Conservation (phyloP, 2,329 filamentous ascomycete species). For the Acarospora socialis region DNA sequence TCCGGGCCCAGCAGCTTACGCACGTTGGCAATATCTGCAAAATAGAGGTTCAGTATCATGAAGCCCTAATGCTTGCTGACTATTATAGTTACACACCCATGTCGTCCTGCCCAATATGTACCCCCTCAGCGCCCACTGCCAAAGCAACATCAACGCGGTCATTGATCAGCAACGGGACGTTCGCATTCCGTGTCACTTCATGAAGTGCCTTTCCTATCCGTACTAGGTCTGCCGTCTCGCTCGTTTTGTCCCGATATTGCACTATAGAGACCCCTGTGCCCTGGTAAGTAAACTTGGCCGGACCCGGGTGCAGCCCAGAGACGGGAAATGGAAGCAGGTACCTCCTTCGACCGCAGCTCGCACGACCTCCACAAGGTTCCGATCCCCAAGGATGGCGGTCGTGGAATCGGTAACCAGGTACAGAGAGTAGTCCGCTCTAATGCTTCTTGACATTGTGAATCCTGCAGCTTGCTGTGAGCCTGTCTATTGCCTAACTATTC, state of each 20-base stretch:
- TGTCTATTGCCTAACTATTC: no score
- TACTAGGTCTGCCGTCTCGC: constrained; percentile 58
- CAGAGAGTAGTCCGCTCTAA: constrained; percentile 57
- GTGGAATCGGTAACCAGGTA: constrained; percentile 93
- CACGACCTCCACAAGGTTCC: constrained; percentile 58
- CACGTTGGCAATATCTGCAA: constrained; percentile 46
- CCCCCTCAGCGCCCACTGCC: constrained; percentile 75
- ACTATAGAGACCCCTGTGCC: constrained; percentile 63
- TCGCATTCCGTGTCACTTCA: constrained; percentile 48
- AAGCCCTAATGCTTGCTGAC: not conserved
- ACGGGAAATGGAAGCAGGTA: constrained; percentile 15
- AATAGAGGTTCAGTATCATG: constrained; percentile 3
- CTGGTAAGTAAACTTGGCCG: constrained; percentile 16
- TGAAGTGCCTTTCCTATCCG: constrained; percentile 59
- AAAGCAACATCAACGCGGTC: constrained; percentile 82
- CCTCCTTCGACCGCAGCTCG: constrained; percentile 62
- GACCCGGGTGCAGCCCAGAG: not conserved
- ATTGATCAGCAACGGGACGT: constrained; percentile 78
- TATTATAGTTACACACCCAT: constrained; percentile 51
- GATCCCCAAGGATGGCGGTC: constrained; percentile 60
- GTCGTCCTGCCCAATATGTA: constrained; percentile 92
- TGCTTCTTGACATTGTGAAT: constrained; percentile 25
- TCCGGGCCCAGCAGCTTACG: constrained; percentile 57
- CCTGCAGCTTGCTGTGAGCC: no score
- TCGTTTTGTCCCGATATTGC: constrained; percentile 80